Evolutionary conservation across 495 filamentous ascomycete genomes (phyloP).

Genomic region (Annulohypoxylon nitens): DNA sequence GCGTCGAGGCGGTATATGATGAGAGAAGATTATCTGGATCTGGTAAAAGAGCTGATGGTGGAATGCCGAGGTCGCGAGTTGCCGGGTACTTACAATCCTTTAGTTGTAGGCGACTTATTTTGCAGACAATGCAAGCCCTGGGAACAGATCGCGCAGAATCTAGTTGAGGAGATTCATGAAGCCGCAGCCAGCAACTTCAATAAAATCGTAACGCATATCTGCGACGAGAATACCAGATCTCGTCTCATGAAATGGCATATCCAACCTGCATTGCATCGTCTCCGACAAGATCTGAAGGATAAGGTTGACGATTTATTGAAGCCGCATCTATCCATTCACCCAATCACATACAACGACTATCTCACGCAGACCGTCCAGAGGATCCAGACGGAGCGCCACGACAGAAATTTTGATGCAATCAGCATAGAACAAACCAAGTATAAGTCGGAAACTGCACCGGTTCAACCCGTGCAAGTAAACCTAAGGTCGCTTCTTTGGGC

Average conservation of each 20-base stretch:
- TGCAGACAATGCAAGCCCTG: constrained; percentile 55
- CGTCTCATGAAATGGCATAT: constrained; percentile 58
- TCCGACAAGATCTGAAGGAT: constrained; percentile 43
- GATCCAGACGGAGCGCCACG: constrained; percentile 52
- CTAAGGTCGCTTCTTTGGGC: not conserved
- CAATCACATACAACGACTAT: constrained; percentile 68
- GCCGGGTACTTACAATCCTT: constrained; percentile 57
- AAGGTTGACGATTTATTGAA: constrained; percentile 47
- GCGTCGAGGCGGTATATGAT: constrained; percentile 22
- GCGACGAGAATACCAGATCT: constrained; percentile 53
- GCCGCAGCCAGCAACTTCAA: constrained; percentile 49
- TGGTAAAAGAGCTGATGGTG: constrained; percentile 30
- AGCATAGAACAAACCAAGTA: constrained; percentile 1
- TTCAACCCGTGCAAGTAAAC: not conserved
- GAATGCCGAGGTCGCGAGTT: constrained; percentile 55
- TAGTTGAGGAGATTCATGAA: constrained; percentile 50
- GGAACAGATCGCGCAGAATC: constrained; percentile 50
- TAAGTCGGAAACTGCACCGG: constrained; percentile 35
- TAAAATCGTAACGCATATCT: constrained; percentile 50
- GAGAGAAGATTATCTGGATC: constrained; percentile 24
- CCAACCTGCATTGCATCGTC: constrained; percentile 52
- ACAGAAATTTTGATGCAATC: constrained; percentile 44
- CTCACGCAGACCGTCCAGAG: constrained; percentile 62
- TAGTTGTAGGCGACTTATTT: constrained; percentile 58
- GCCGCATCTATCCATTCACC: constrained; percentile 50